Evolutionary conservation across 2,329 filamentous ascomycete species (phyloP).

Genomic region (Aspergillus eucalypticola): DNA sequence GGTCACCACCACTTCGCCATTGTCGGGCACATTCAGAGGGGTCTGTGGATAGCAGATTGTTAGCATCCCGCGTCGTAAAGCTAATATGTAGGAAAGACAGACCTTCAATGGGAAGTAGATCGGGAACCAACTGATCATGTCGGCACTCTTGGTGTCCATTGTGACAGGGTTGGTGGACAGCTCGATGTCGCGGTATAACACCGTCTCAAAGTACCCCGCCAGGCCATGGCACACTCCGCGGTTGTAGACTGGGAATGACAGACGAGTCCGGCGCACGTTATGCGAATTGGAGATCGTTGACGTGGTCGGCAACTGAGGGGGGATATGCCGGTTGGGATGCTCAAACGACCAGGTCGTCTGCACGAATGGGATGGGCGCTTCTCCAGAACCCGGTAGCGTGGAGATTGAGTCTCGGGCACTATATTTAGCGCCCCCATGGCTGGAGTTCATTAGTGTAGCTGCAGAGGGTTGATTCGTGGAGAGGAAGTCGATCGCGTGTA

Average conservation of each 20-base stretch:
- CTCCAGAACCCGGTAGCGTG: conserved; percentile 26
- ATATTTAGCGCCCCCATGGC: conserved; percentile 19
- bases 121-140: conserved; percentile 99
- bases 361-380: conserved; percentile 41
- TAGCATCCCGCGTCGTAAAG: neutral
- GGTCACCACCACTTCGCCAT: conserved; percentile 81
- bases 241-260: conserved; percentile 75
- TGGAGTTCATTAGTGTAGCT: conserved; percentile 14
- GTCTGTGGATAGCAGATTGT: conserved; percentile 53
- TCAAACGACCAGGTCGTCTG: conserved; percentile 49
- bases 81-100: conserved; percentile 31
- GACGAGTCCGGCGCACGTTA: conserved; percentile 76
- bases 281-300: conserved; percentile 77
- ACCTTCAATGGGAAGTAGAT: conserved; percentile 97
- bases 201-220: conserved; percentile 93
- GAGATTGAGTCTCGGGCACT: conserved; percentile 30
- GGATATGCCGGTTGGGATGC: conserved; percentile 43
- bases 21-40: conserved; percentile 80
- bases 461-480: conserved; percentile 61
- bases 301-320: conserved; percentile 30
- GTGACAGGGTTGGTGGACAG: conserved; percentile 89
- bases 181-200: conserved; percentile 84
- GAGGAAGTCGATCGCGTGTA: conserved; percentile 86
- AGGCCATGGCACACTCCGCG: conserved; percentile 87
- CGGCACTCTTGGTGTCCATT: conserved; percentile 88